Base-by-base conservation (phyloP, 371 early-diverging fungal species). In the Mucor irregularis region DNA sequence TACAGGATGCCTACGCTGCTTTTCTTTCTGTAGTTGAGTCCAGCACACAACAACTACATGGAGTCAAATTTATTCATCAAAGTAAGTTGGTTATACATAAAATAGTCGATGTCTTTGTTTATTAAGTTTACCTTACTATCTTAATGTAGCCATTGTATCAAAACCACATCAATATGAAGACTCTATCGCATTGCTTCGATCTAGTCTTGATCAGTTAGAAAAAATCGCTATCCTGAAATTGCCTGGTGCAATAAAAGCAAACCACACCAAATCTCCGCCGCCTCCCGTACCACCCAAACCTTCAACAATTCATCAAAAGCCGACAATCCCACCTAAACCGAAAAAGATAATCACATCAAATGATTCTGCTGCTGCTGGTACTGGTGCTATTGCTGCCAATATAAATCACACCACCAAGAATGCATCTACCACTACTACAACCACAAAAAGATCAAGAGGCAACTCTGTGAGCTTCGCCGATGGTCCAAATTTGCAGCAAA, bases 401-500 rank as follows among this genome's bases (percentile, higher is more conserved):
- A n/a, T n/a, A n/a, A n/a, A n/a, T n/a, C n/a, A n/a, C n/a, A 37
- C 22, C 26, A 46, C 49, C 16, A 24, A 47, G 1, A 50, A 25
- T n/a, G 1, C 14, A n/a, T 17, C 17, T 14, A 31, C 17, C 14
- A n/a, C 10, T 22, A 59, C n/a, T n/a, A 25, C 38, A 17, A 13
- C 47, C 19, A 42, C 25, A 3, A 64, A 53, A 50, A 61, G 48
- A 63, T 31, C 49, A 34, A 65, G 64, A 74, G 79, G 76, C 39
- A 76, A 58, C 49, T 69, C 75, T n/a, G 68, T 71, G 0, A 70
- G 71, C 35, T 72, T 73, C 70, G 73, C 67, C 11, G 64, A 69
- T 44, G 61, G 51, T 17, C 37, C 61, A 4, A 49, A 49, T 9
- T 7, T 53, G 25, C 7, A 30, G 5, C 28, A 40, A 24, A 52